Conservation (phyloP, 768 basidiomycete genomes). For the Postia placenta region DNA sequence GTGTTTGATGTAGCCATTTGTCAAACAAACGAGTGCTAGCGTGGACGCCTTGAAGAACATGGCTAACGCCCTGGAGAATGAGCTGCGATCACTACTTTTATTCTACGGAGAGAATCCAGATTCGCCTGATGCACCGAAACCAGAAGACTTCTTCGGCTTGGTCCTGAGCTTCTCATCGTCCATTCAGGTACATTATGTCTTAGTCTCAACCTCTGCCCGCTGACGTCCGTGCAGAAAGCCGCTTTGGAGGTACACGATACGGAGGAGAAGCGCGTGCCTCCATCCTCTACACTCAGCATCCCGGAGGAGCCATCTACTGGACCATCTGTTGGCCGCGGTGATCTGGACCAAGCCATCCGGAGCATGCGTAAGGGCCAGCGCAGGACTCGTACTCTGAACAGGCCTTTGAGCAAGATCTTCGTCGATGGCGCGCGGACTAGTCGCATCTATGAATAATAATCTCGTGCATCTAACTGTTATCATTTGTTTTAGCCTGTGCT, state of each 20-base stretch:
- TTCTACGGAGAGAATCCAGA: constrained; percentile 80
- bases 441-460: constrained; percentile 22
- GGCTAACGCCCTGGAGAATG: constrained; percentile 47
- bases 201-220: not conserved
- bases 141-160: constrained; percentile 78
- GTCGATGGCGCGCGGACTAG: constrained; percentile 48
- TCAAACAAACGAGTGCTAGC: constrained; percentile 39
- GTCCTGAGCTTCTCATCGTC: constrained; percentile 71
- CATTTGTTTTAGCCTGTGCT: no score
- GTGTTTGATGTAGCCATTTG: constrained; percentile 23
- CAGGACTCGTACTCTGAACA: constrained; percentile 34
- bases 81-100: constrained; percentile 50
- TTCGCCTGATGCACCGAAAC: constrained; percentile 56
- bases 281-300: constrained; percentile 6
- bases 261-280: constrained; percentile 27
- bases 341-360: constrained; percentile 79
- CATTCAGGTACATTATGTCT: constrained; percentile 45
- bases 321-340: constrained; percentile 65
- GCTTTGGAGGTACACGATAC: constrained; percentile 59
- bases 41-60: constrained; percentile 65
- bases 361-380: constrained; percentile 67
- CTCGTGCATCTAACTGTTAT: not conserved
- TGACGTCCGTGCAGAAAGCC: constrained; percentile 47
- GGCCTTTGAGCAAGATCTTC: constrained; percentile 77
- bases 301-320: constrained; percentile 24